Evolutionary conservation across 2,329 filamentous ascomycete genomes (phyloP), one percentile per base, ranked within the genome.

Genomic region (Epichloe uncinata): DNA sequence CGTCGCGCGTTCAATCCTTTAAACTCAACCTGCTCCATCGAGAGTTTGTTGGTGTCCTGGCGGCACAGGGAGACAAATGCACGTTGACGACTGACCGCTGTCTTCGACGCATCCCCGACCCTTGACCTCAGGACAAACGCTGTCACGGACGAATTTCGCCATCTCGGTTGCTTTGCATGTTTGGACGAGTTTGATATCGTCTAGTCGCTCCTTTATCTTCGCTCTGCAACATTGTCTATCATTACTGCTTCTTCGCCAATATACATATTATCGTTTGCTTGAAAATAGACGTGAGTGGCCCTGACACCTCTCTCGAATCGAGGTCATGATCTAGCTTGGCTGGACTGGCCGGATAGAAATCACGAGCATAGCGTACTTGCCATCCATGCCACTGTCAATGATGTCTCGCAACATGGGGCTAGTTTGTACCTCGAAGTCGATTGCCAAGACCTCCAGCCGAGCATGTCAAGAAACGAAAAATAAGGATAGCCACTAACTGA

Each of bases 181-280:
- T 57, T 40, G 42, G 40, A 50, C 58, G 42, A 56, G 54, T 52
- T 53, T 47, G 51, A 61, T 63, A 62, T 69, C 69, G 69, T 72
- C 70, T 62, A 68, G 67, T 68, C 71, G 60, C 70, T 73, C 70
- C 54, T 71, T 72, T 71, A 59, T 55, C 30, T 16, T 38, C 12
- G 5, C 33, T 49, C 22, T 42, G 8, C 30, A 33, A 42, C 16
- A 42, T 30, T 26, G 40, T 43, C 44, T 18, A 41, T 50, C 48
- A 22, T 44, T 48, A 36, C 15, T 42, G 34, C 18, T 44, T 47
- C 47, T 42, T 37, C 50, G 38, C 37, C 48, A 47, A 53, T 46
- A 52, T 58, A 52, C 37, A 50, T 46, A 52, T 48, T 8, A 26
- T 20, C n/a, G n/a, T 52, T 36, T 46, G 20, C 30, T 45, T 35